These are phyloP conservation scores for Pelargonium nanum DNA, from an alignment of 345 rosid genomes.

Conservation along the genomic window DNA sequence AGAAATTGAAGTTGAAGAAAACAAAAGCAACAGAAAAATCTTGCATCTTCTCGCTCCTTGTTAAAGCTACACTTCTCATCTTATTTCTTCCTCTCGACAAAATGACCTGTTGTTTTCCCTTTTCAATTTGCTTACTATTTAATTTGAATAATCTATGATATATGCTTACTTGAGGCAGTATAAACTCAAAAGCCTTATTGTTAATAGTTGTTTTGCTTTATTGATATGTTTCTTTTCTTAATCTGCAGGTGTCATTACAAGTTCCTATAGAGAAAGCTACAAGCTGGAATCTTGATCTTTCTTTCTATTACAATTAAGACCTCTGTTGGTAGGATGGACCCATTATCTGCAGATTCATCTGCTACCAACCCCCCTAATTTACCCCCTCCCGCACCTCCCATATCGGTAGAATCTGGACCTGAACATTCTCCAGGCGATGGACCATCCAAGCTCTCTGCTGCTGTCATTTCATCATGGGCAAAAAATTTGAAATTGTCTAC, in stretches of 20 bases:
- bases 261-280: not conserved
- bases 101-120: not conserved
- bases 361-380: not conserved
- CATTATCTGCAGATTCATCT: not conserved
- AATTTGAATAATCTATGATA: not conserved
- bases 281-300: not conserved
- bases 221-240: not conserved
- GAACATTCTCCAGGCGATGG: constrained; percentile 22
- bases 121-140: too few species aligned
- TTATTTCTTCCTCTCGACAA: not conserved
- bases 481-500: constrained; percentile 35
- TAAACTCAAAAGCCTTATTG: not conserved
- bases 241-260: not conserved
- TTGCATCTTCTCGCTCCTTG: too few species aligned
- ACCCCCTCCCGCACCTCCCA: not conserved
- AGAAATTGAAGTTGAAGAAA: not conserved
- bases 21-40: not conserved
- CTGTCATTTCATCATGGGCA: constrained; percentile 67
- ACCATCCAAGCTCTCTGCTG: constrained; percentile 38
- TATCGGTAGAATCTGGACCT: not conserved
- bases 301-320: not conserved
- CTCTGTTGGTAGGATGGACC: not conserved
- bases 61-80: too few species aligned
- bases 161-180: not conserved
- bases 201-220: too few species aligned